Evolutionary conservation across 257 asterid genomes (phyloP), one percentile per base, ranked within the genome.

Genomic region (Leptodermis oblonga): DNA sequence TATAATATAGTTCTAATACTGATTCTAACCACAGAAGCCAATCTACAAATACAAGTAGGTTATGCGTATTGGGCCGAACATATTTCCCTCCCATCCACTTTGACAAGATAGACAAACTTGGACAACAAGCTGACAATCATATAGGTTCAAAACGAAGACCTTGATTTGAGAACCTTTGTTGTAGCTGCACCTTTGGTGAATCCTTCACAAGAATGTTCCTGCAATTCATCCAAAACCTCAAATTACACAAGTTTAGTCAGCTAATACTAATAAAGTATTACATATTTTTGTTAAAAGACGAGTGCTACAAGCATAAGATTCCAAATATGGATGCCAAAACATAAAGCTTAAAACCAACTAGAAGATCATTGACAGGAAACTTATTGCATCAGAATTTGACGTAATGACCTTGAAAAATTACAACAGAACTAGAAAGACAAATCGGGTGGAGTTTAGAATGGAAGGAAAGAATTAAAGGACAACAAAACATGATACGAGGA

Each of bases 171-270:
- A 77, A 68, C 79, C 82, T 86, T 71, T 84, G 92, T 60, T 88
- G 89, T 68, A 92, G 80, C 71, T 73, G 92, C 79, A 79, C 84
- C 82, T 80, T 83, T 37, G 78, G 76, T 69, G 92, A 71, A 78
- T 83, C 86, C 65, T 78, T 63, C 74, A 80, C 82, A 68, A 87
- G 62, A 77, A 92, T 70, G 76, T 87, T 88, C 98, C 98, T 93
- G 89, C 75, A 81, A 25, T 64, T 62, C 18, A 73, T 62, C 41
- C 58, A 73, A 61, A 75, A 65, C 56, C 37, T 73, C 22, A 36
- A 51, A 51, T 49, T 51, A 42, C 31, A 65, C 25, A 56, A 49
- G 45, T 59, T 22, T 68, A 78, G 48, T 65, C 64, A 70, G 70
- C 30, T 70, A 65, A 25, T 25, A 10, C 37, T 53, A 34, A 34